Evolutionary conservation across 208 protist species (phyloP).

Genomic region (Crithidia brevicula): DNA sequence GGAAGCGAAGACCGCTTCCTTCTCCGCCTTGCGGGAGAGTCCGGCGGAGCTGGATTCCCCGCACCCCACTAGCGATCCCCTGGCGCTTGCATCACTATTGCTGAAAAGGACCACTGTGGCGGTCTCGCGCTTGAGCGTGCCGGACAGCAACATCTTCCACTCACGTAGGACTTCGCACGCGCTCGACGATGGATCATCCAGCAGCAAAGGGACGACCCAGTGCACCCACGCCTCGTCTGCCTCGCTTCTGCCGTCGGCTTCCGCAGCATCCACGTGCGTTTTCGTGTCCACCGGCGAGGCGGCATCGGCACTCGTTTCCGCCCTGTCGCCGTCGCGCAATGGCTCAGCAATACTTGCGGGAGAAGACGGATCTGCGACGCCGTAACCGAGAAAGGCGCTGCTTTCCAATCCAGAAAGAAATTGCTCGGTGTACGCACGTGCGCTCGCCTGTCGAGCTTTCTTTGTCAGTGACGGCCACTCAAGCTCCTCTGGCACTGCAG

Average conservation of each 20-base stretch:
- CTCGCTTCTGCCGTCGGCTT: background rate
- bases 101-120: slow-evolving; percentile 10
- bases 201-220: slow-evolving; percentile 32
- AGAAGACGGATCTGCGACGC: too few species aligned
- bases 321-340: too few species aligned
- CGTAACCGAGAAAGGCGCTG: too few species aligned
- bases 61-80: too few species aligned
- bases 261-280: background rate
- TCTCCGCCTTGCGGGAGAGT: too few species aligned
- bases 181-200: background rate
- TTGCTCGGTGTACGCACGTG: slow-evolving; percentile 7
- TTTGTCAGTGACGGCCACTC: too few species aligned
- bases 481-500: background rate
- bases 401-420: background rate
- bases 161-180: background rate
- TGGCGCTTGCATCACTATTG: background rate
- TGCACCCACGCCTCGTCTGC: background rate
- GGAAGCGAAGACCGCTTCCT: too few species aligned
- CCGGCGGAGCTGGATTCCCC: too few species aligned
- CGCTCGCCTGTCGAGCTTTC: background rate
- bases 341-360: too few species aligned
- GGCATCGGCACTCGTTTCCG: too few species aligned
- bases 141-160: slow-evolving; percentile 18
- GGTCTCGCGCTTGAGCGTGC: background rate
- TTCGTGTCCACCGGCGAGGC: too few species aligned